A percentile compares a stretch with the other conserved stretches of the same genome.
Evolutionary conservation across 495 filamentous ascomycete genomes (phyloP).

Genomic region (Trichocladium uniseriatum): DNA sequence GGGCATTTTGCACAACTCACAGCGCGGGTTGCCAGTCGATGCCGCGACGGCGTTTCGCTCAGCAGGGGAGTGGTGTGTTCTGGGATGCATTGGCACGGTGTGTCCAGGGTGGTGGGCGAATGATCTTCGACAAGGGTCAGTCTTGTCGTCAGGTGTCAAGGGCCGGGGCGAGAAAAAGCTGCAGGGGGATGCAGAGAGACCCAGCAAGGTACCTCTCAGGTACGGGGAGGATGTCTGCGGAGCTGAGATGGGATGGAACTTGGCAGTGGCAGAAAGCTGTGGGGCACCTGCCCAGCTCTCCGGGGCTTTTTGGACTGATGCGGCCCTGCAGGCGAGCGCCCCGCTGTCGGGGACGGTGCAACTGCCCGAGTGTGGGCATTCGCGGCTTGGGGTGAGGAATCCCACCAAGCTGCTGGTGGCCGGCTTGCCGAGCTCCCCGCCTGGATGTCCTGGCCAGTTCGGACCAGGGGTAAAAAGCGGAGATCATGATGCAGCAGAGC

Average conservation of each 20-base stretch:
- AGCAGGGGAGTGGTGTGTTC: slow-evolving; percentile 3
- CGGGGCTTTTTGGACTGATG: no score
- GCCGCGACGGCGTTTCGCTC: neutral
- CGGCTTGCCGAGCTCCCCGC: slow-evolving; percentile 14
- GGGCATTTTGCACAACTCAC: neutral
- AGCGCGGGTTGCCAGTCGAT: neutral
- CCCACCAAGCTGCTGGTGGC: slow-evolving; percentile 11
- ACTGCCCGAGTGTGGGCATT: no score
- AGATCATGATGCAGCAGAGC: slow-evolving; percentile 7
- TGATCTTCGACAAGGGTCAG: slow-evolving; percentile 15
- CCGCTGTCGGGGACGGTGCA: no score
- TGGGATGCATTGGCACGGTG: slow-evolving; percentile 1
- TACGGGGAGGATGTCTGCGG: no score
- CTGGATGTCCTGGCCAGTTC: slow-evolving; percentile 4
- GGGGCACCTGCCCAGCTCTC: no score
- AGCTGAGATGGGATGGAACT: no score
- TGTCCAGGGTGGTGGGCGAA: no score
- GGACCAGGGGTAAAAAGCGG: slow-evolving; percentile 12
- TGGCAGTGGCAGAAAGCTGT: no score
- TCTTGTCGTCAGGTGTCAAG: slow-evolving; percentile 6
- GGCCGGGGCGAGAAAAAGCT: neutral
- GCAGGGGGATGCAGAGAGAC: neutral
- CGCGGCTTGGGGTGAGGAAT: slow-evolving; percentile 10
- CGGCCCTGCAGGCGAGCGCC: no score
- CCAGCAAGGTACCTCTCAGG: no score